Evolutionary conservation across 139 green algal species (phyloP), one percentile per base, ranked within the genome.

Genomic region (Chlamydomonas incerta): DNA sequence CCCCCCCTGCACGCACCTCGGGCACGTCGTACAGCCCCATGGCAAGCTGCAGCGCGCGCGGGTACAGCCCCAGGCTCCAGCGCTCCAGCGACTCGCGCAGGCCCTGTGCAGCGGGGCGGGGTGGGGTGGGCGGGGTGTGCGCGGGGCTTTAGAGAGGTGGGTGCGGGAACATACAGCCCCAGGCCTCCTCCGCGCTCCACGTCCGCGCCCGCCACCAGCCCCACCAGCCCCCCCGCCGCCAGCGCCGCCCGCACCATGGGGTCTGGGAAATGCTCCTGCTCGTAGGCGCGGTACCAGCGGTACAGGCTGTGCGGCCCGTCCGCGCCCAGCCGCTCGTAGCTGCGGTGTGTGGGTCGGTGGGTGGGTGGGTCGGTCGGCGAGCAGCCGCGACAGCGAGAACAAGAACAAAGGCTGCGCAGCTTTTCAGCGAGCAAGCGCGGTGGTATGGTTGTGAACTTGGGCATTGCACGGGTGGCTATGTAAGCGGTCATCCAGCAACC

Each of bases 1-100:
- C 24, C 24, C 60, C 5, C 60, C 13, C 13, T 23, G n/a, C 26
- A 37, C 79, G 35, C 55, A 87, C 82, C 71, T 98, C 95, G 0
- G 95, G 95, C 18, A 98, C 88, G 87, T 98, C 95, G 87, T 96
- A 98, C 11, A 93, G 67, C 0, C 93, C 90, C 93, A 98, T 96
- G n/a, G 88, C 47, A 11, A 89, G 82, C 85, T 96, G 93, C 29
- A 98, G 86, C 33, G 88, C 76, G 3, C 76, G 87, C 10, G 96
- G 96, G 89, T 98, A 98, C 20, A 96, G 33, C 26, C 93, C 90
- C 81, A 95, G 83, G 0, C 89, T 96, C 57, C 72, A 95, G 28
- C 34, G 52, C 57, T 90, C 34, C 24, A 97, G 73, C 34, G 55
- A 73, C 24, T 73, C 80, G 0, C 95, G 87, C 21, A 85, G 20